Conservation (phyloP, 2,329 filamentous ascomycete genomes). For the Aspergillus jensenii region DNA sequence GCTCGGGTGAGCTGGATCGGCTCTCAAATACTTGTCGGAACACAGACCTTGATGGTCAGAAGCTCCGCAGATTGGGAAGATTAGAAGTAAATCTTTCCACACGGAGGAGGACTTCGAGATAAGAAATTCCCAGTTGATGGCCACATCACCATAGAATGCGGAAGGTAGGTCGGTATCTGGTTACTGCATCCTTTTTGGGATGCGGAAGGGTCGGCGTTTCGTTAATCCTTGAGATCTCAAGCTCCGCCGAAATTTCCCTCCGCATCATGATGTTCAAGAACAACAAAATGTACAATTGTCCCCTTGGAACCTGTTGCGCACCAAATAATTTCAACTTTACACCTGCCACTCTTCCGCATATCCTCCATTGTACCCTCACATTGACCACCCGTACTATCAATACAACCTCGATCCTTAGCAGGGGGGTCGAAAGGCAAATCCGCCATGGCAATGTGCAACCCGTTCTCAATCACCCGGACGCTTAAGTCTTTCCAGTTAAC, state of each 20-base stretch:
- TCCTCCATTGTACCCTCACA: background rate
- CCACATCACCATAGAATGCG: background rate
- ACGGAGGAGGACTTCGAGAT: background rate
- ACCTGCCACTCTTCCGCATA: background rate
- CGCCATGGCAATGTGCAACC: conserved; percentile 33
- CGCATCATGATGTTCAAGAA: background rate
- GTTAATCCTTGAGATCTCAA: conserved; percentile 29
- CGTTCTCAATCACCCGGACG: conserved; percentile 28
- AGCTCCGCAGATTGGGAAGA: background rate
- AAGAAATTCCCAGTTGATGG: background rate
- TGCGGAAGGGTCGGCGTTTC: conserved; percentile 24
- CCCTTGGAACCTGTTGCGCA: background rate
- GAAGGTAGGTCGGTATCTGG: too few relatives aligned
- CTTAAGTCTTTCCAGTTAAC: conserved; percentile 25
- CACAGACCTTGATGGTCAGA: background rate
- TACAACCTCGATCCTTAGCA: background rate
- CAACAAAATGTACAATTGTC: background rate
- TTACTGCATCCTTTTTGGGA: too few relatives aligned
- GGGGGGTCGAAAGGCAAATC: background rate
- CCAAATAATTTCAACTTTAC: background rate
- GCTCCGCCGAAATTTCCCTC: conserved; percentile 30
- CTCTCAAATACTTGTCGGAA: background rate
- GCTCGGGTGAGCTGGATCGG: background rate
- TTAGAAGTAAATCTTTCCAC: background rate
- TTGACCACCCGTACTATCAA: background rate